Evolutionary conservation across 768 basidiomycete species (phyloP).

Genomic region (Kondoa subrosea): DNA sequence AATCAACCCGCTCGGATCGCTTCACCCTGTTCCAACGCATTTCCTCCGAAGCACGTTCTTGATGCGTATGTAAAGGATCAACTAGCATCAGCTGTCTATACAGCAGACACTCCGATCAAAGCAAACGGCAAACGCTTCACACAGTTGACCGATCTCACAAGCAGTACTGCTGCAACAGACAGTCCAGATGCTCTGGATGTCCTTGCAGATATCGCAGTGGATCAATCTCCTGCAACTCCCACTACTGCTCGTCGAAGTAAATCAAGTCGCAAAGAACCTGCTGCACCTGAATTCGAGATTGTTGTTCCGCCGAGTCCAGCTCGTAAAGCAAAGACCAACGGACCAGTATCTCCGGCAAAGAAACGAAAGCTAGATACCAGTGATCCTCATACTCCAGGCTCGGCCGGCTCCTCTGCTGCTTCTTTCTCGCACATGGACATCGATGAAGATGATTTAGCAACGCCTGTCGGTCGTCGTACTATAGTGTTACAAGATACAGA

Average conservation of each 20-base stretch:
- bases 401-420: background rate
- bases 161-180: background rate
- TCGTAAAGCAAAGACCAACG: background rate
- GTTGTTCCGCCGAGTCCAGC: background rate
- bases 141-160: background rate
- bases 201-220: background rate
- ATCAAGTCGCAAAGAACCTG: background rate
- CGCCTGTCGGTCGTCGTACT: background rate
- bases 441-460: background rate
- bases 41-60: background rate
- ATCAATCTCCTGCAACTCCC: background rate
- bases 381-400: background rate
- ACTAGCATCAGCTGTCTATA: background rate
- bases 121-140: background rate
- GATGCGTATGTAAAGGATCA: background rate
- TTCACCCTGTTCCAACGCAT: too few relatives aligned
- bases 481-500: background rate
- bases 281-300: background rate
- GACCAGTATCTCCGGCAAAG: background rate
- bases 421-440: background rate
- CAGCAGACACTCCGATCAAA: background rate
- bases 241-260: background rate
- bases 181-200: background rate
- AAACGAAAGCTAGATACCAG: background rate
- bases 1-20: background rate